A percentile compares a stretch with the other conserved stretches of the same genome.
Evolutionary conservation across 73 alveolate genomes (phyloP).

Genomic region (Uronychia setigera): DNA sequence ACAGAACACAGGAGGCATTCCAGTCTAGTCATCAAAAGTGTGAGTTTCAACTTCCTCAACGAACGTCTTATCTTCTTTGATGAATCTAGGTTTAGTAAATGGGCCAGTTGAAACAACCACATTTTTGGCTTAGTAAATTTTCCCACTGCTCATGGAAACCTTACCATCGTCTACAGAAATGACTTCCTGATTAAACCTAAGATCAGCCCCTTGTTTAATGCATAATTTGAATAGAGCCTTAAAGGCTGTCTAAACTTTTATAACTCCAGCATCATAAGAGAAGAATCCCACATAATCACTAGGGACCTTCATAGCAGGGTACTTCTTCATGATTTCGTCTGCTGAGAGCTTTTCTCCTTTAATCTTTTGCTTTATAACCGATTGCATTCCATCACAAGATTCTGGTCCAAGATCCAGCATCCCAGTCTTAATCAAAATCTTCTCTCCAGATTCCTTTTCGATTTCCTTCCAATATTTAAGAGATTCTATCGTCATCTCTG

Average conservation of each 20-base stretch:
- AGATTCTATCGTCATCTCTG: conserved; percentile 32
- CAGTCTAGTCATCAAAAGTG: neutral
- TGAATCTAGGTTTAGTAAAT: neutral
- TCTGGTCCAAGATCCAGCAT: conserved; percentile 16
- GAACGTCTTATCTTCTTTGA: neutral
- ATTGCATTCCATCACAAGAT: conserved; percentile 3
- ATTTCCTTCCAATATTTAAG: conserved; percentile 33
- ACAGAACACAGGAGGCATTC: neutral
- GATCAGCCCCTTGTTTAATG: conserved; percentile 39
- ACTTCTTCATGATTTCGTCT: conserved; percentile 9
- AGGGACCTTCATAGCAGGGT: conserved; percentile 34
- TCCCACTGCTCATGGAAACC: conserved; percentile 28
- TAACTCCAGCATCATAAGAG: conserved; percentile 46
- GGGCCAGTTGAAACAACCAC: conserved; percentile 40
- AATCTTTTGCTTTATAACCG: neutral
- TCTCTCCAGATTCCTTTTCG: conserved; percentile 9
- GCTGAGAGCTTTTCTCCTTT: conserved; percentile 12
- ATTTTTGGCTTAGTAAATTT: conserved; percentile 13
- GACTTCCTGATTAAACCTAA: conserved; percentile 11
- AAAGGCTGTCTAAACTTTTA: conserved; percentile 29
- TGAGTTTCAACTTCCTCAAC: neutral
- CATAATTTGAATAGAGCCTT: neutral
- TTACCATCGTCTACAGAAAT: conserved; percentile 25
- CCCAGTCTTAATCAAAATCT: conserved; percentile 19
- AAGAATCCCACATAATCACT: conserved; percentile 34